phyloP scores from a whole-genome alignment of 345 rosid genomes.

The Eucalyptus curtisii region DNA sequence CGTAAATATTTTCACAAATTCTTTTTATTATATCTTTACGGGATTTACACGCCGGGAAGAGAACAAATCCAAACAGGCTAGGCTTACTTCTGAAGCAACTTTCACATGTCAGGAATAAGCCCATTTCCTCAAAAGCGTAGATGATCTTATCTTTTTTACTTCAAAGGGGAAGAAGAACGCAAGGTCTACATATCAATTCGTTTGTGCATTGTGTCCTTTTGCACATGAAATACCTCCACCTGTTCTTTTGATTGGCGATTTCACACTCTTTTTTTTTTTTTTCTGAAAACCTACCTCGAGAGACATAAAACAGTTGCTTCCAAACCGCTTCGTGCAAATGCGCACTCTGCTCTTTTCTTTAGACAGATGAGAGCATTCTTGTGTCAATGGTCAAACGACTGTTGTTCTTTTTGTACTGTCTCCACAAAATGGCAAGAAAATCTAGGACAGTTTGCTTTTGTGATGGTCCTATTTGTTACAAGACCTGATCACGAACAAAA shows the following conservation, averaged over 20 bases:
- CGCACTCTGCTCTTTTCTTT: neutral
- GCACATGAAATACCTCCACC: neutral
- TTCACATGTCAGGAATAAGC: neutral
- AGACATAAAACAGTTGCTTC: neutral
- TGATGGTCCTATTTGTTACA: neutral
- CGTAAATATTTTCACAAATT: neutral
- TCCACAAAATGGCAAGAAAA: neutral
- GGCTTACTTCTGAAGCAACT: neutral
- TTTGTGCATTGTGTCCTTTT: neutral
- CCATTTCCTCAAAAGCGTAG: neutral
- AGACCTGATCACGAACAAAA: neutral
- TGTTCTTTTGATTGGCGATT: neutral
- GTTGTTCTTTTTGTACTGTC: neutral
- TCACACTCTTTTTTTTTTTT: no score
- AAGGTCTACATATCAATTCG: neutral
- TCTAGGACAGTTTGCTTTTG: neutral
- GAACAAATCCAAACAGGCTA: neutral
- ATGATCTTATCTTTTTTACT: neutral
- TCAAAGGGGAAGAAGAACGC: neutral
- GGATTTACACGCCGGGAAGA: neutral
- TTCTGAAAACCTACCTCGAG: neutral
- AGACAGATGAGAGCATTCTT: neutral
- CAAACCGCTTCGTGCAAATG: neutral
- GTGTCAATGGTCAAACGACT: neutral
- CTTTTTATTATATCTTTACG: neutral